Evolutionary conservation across 1,284 basidiomycete genomes (phyloP), one percentile per base, ranked within the genome.

Genomic region (Ceratorhiza oryzae-sativae): DNA sequence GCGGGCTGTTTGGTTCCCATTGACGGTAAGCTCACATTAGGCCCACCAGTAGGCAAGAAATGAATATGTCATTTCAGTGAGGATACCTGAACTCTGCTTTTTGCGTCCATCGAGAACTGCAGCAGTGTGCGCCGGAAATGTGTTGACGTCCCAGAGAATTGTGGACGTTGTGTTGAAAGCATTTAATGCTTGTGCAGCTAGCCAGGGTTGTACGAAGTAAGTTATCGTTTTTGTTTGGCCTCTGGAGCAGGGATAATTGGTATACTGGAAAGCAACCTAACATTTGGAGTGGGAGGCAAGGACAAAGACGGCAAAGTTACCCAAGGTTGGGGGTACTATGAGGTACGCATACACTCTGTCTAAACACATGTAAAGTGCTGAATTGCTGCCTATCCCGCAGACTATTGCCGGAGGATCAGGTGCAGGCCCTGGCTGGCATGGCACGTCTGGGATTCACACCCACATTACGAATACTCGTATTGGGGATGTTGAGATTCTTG

Each of bases 381-480:
- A 18, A 1, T 42, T 25, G 20, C 1, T n/a, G 27, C 18, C 42
- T 67, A 41, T 70, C 71, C 72, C 65, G n/a, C 73, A 93, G 91
- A 97, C 93, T 0, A 97, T 98, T 71, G 93, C 93, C 8, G 96
- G 96, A 12, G 96, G 96, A 2, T 92, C 91, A 4, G 96, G 96
- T 1, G 95, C 96, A 0, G 96, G 96, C 0, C 92, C 93, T 0
- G 82, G 82, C 5, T 98, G 95, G 95, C 88, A 96, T 77, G 96
- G 96, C 3, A 93, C 91, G 3, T 91, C 91, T 12, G 93, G 92
- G 4, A 90, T 94, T 5, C 92, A 93, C 77, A 92, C 90, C 1
- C 93, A 96, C 78, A 97, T 97, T 80, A 97, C 95, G 3, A 97
- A 97, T 81, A 97, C 95, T 18, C 88, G 93, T 15, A 95, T 94